A percentile compares a stretch with the other conserved stretches of the same genome.
phyloP scores from a whole-genome alignment of 2,329 filamentous ascomycete species.

The Aspergillus awamori region DNA sequence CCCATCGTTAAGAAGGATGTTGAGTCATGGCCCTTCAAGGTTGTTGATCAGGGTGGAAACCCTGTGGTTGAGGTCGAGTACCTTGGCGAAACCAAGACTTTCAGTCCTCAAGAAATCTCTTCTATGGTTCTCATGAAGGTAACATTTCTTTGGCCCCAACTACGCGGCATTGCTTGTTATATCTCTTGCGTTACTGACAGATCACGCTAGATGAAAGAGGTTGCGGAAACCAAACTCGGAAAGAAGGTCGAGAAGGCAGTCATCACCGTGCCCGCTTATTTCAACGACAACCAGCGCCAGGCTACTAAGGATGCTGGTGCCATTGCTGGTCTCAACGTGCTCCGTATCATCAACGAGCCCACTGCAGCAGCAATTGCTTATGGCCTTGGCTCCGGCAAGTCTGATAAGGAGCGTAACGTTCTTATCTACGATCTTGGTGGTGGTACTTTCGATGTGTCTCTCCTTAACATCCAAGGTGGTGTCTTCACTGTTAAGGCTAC shows the following conservation, averaged over 20 bases:
- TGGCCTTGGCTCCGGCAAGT: constrained; percentile 92
- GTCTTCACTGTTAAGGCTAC: constrained; percentile 99
- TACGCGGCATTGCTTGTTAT: background rate
- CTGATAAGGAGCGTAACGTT: constrained; percentile 97
- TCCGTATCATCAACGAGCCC: constrained; percentile 99
- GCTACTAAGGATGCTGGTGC: constrained; percentile 99
- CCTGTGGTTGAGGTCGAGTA: constrained; percentile 95
- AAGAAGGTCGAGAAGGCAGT: constrained; percentile 99
- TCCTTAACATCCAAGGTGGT: constrained; percentile 97
- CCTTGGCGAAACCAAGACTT: constrained; percentile 89
- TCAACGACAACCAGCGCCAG: constrained; percentile 99
- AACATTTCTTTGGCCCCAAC: constrained; percentile 32
- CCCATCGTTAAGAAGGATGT: constrained; percentile 98
- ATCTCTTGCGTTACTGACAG: background rate
- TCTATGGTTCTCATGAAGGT: constrained; percentile 99
- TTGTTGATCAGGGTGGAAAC: constrained; percentile 83
- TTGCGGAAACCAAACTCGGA: constrained; percentile 96
- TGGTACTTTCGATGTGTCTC: constrained; percentile 99
- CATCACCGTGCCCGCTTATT: constrained; percentile 98
- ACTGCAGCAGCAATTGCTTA: constrained; percentile 98
- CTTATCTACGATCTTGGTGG: constrained; percentile 99
- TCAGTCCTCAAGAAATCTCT: constrained; percentile 98
- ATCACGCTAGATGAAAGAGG: constrained; percentile 85
- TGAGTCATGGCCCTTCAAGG: constrained; percentile 99
- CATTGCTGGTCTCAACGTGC: constrained; percentile 95